phyloP scores from a whole-genome alignment of 257 asterid genomes.

The Scutellaria minor region DNA sequence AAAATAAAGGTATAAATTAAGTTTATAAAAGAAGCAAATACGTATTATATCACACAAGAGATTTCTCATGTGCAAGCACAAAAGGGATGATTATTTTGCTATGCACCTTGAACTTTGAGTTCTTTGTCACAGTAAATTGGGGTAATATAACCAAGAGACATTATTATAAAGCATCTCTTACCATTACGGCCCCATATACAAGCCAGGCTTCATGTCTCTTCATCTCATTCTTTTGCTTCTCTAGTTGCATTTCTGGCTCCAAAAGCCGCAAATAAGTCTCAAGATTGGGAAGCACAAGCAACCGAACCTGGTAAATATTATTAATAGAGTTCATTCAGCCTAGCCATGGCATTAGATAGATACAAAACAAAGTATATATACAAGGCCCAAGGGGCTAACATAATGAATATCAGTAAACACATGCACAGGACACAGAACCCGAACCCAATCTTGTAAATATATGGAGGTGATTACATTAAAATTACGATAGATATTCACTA shows the following conservation, averaged over 20 bases:
- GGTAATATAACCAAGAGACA: slow-evolving; percentile 10
- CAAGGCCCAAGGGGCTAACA: not conserved
- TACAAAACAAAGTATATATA: not conserved
- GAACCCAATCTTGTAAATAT: not conserved
- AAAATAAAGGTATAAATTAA: not conserved
- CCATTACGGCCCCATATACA: slow-evolving; percentile 92
- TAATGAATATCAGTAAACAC: not conserved
- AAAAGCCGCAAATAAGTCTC: slow-evolving; percentile 76
- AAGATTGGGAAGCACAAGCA: slow-evolving; percentile 84
- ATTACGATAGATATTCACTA: too few relatives aligned
- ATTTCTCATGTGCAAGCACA: slow-evolving; percentile 10
- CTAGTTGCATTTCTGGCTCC: slow-evolving; percentile 96
- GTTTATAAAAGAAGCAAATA: slow-evolving; percentile 4
- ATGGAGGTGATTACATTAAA: too few relatives aligned
- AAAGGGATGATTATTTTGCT: not conserved
- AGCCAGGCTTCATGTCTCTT: slow-evolving; percentile 99
- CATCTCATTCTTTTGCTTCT: slow-evolving; percentile 86
- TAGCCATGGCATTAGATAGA: slow-evolving; percentile 3
- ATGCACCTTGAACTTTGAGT: slow-evolving; percentile 1
- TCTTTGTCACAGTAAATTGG: slow-evolving; percentile 10
- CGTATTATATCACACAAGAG: not conserved
- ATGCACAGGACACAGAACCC: not conserved
- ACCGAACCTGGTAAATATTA: slow-evolving; percentile 63
- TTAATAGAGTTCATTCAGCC: slow-evolving; percentile 22
- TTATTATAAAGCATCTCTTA: slow-evolving; percentile 35